phyloP scores from a whole-genome alignment of 306 rosid species.

The Corylus avellana region DNA sequence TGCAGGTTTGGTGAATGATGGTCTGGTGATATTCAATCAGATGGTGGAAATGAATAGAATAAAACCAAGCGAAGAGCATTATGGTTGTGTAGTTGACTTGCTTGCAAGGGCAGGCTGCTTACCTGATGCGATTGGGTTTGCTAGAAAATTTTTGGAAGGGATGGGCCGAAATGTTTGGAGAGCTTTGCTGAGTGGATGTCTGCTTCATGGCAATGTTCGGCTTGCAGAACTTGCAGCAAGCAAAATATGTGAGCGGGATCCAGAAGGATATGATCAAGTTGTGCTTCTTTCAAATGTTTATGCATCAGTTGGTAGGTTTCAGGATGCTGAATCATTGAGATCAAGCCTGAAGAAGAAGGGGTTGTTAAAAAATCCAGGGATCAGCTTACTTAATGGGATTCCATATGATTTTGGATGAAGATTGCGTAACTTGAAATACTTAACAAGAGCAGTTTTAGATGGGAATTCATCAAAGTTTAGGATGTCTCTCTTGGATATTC shows the following conservation, averaged over 20 bases:
- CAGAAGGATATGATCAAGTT: background rate
- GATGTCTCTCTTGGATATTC: no score
- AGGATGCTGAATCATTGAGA: conserved; percentile 19
- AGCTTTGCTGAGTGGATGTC: conserved; percentile 27
- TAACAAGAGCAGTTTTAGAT: background rate
- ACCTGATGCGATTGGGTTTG: conserved; percentile 7
- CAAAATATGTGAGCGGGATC: conserved; percentile 2
- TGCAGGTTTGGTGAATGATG: conserved; percentile 15
- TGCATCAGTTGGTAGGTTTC: conserved; percentile 26
- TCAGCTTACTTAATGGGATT: conserved; percentile 12
- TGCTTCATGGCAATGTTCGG: conserved; percentile 9
- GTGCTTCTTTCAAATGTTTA: conserved; percentile 21
- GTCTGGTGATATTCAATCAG: conserved; percentile 13
- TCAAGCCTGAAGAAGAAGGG: conserved; percentile 3
- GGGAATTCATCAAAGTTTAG: no score
- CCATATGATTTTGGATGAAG: background rate
- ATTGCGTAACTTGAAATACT: background rate
- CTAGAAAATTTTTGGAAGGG: conserved; percentile 12
- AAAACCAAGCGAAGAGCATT: conserved; percentile 13
- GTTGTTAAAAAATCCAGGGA: conserved; percentile 7
- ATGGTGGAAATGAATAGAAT: conserved; percentile 10
- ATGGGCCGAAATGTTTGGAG: conserved; percentile 11
- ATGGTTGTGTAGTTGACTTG: conserved; percentile 20
- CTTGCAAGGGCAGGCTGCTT: conserved; percentile 22
- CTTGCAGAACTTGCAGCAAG: conserved; percentile 18